A percentile compares a stretch with the other conserved stretches of the same genome.
These are phyloP conservation scores for Carnegiea gigantea DNA, from an alignment of 179 eudicot genomes.

Conservation along the genomic window DNA sequence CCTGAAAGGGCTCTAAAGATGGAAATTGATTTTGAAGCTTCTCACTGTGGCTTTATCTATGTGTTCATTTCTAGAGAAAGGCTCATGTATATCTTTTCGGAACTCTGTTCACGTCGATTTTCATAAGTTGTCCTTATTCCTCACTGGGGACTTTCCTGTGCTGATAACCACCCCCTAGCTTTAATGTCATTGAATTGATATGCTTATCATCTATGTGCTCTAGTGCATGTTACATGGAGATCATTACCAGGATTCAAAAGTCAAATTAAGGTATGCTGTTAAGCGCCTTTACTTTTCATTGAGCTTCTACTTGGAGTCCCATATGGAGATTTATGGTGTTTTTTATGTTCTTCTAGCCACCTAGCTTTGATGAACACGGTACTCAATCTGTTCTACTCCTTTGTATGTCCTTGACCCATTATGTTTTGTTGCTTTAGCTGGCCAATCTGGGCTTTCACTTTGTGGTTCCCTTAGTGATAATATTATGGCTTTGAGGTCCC, in stretches of 20 bases:
- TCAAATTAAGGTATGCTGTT: conserved; percentile 49
- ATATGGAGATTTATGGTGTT: background rate
- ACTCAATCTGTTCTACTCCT: background rate
- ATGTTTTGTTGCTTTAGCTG: background rate
- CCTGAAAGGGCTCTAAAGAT: background rate
- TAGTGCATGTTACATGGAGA: conserved; percentile 53
- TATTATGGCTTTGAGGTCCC: background rate
- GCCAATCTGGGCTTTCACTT: background rate
- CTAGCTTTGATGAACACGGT: background rate
- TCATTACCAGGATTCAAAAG: conserved; percentile 55
- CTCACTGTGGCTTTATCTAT: background rate
- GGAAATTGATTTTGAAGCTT: background rate
- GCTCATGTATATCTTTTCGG: background rate
- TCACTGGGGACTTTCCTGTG: background rate
- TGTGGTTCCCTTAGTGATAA: background rate
- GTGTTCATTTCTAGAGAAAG: background rate
- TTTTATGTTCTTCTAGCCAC: background rate
- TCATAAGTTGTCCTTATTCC: conserved; percentile 1
- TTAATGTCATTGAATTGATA: background rate
- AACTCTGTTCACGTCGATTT: background rate
- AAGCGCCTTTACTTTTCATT: background rate
- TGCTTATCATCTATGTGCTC: background rate
- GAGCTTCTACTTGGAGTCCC: background rate
- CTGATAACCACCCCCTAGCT: background rate
- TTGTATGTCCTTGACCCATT: background rate